Conservation (phyloP, 768 basidiomycete genomes). For the Pleurotus ostreatus region DNA sequence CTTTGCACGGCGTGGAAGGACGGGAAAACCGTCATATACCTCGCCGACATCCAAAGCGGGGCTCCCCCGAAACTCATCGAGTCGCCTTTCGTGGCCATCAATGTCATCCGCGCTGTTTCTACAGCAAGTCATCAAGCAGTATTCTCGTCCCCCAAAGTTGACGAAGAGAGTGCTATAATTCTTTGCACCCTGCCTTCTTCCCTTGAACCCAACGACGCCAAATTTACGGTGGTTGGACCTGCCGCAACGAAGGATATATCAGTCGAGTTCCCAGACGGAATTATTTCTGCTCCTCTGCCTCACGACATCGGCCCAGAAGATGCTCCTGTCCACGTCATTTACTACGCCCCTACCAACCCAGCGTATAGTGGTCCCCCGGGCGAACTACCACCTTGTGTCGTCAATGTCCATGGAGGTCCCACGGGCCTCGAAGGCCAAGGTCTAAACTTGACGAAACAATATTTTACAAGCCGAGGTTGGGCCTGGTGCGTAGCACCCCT, state of each 20-base stretch:
- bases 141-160: slow-evolving; percentile 40
- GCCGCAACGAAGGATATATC: neutral
- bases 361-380: slow-evolving; percentile 42
- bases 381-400: slow-evolving; percentile 66
- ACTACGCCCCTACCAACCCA: slow-evolving; percentile 65
- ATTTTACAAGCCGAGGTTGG: slow-evolving; percentile 67
- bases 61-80: slow-evolving; percentile 27
- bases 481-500: slow-evolving; percentile 46
- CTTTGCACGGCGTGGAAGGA: slow-evolving; percentile 37
- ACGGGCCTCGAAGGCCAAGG: slow-evolving; percentile 44
- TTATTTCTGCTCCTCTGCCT: slow-evolving; percentile 46
- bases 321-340: slow-evolving; percentile 53
- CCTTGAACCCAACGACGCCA: slow-evolving; percentile 14
- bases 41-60: slow-evolving; percentile 29
- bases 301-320: slow-evolving; percentile 36
- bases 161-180: slow-evolving; percentile 33
- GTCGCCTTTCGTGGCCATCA: slow-evolving; percentile 38
- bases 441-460: slow-evolving; percentile 53
- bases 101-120: slow-evolving; percentile 30
- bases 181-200: slow-evolving; percentile 25
- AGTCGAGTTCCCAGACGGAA: slow-evolving; percentile 20
- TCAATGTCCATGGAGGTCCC: slow-evolving; percentile 71
- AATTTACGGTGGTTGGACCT: slow-evolving; percentile 10
- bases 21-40: slow-evolving; percentile 34
- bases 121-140: slow-evolving; percentile 26